Conservation (phyloP, 192 early-diverging fungal species). For the Dispira simplex region DNA sequence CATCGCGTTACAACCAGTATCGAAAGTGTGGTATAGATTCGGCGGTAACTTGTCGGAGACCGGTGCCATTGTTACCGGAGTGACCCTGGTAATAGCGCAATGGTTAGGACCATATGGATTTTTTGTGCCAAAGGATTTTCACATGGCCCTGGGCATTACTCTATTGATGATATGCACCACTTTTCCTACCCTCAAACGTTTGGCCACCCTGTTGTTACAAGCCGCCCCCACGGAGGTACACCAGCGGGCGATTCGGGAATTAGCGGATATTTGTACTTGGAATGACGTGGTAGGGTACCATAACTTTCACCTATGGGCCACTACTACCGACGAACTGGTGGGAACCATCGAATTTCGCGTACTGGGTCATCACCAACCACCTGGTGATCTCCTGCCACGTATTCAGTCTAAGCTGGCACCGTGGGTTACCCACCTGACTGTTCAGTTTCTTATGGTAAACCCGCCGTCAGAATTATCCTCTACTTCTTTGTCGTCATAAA, state of each 20-base stretch:
- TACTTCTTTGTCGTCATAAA: no score
- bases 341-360: background rate
- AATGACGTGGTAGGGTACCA: background rate
- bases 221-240: background rate
- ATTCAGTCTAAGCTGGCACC: no score
- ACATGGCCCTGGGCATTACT: background rate
- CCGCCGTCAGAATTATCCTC: no score
- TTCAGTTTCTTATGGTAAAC: no score
- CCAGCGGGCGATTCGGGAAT: background rate
- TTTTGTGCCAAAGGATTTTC: background rate
- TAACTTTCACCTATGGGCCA: constrained; percentile 1
- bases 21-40: no score
- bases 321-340: background rate
- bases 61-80: no score
- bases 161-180: background rate
- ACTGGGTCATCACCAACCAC: background rate
- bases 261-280: background rate
- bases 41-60: no score
- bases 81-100: no score
- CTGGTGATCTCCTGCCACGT: background rate
- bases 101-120: no score
- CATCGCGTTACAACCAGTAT: no score
- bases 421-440: no score
- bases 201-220: background rate
- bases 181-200: background rate